Conservation (phyloP, 2,329 filamentous ascomycete species). For the Fusarium sp. region DNA sequence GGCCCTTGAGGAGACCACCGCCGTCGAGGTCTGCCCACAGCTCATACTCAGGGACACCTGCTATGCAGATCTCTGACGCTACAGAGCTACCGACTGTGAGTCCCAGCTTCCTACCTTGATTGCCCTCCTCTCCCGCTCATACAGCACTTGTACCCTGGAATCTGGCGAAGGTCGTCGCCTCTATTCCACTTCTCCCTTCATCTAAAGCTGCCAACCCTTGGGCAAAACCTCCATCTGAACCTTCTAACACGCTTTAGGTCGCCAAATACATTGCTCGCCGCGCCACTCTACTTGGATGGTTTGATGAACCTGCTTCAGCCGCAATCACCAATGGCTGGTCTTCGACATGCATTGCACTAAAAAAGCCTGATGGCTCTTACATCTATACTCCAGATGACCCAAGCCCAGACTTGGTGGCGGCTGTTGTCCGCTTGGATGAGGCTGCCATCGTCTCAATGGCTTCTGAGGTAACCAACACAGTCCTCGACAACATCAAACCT, state of each 20-base stretch:
- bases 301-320: constrained; percentile 39
- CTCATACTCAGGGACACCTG: constrained; percentile 40
- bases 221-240: too few relatives aligned
- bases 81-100: constrained; percentile 37
- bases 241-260: constrained; percentile 30
- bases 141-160: neutral
- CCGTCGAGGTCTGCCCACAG: constrained; percentile 37
- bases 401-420: constrained; percentile 36
- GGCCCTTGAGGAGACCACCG: constrained; percentile 11
- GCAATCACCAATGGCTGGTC: constrained; percentile 43
- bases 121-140: neutral
- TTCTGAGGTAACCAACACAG: constrained; percentile 38
- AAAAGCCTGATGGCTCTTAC: constrained; percentile 36
- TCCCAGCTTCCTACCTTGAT: constrained; percentile 1
- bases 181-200: too few relatives aligned
- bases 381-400: constrained; percentile 39
- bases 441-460: constrained; percentile 41
- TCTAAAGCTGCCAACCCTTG: neutral
- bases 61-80: constrained; percentile 32
- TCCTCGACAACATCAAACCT: constrained; percentile 40
- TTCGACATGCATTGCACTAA: constrained; percentile 42
- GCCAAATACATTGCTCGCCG: constrained; percentile 44
- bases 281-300: constrained; percentile 44
- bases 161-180: too few relatives aligned
- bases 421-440: constrained; percentile 37